phyloP scores from a whole-genome alignment of 768 basidiomycete species.

The Russula foetens region DNA sequence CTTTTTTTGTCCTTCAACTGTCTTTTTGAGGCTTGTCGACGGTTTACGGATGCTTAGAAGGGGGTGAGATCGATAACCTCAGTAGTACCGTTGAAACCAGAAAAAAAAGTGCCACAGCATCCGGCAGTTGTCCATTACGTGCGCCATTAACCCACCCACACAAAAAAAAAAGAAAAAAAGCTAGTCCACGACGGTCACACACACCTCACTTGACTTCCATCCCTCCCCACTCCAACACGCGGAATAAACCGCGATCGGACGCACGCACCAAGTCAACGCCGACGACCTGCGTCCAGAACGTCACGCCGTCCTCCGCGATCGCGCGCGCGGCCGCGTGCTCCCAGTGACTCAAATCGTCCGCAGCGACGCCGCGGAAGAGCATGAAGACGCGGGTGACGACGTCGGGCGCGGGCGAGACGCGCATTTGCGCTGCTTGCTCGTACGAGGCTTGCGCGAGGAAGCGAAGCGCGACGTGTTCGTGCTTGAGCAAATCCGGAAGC shows the following conservation, averaged over 20 bases:
- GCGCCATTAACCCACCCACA: no score
- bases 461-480: conserved; percentile 35
- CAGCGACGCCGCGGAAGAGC: conserved; percentile 35
- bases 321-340: conserved; percentile 19
- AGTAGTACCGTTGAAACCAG: no score
- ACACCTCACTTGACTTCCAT: neutral
- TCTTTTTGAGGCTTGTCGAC: no score
- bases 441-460: conserved; percentile 39
- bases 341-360: conserved; percentile 26
- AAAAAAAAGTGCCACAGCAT: no score
- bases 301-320: conserved; percentile 19
- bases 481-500: conserved; percentile 35
- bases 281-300: conserved; percentile 29
- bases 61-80: no score
- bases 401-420: conserved; percentile 34
- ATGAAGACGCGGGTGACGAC: conserved; percentile 40
- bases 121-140: no score
- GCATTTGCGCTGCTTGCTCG: conserved; percentile 32
- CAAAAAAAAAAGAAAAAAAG: no score
- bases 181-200: no score
- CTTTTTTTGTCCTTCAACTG: no score
- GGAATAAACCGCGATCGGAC: conserved; percentile 27
- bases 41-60: no score
- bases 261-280: conserved; percentile 27
- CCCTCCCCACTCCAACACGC: conserved; percentile 41